These are phyloP conservation scores for Penicillium brasilianum DNA, from an alignment of 2,329 filamentous ascomycete species.

Conservation along the genomic window DNA sequence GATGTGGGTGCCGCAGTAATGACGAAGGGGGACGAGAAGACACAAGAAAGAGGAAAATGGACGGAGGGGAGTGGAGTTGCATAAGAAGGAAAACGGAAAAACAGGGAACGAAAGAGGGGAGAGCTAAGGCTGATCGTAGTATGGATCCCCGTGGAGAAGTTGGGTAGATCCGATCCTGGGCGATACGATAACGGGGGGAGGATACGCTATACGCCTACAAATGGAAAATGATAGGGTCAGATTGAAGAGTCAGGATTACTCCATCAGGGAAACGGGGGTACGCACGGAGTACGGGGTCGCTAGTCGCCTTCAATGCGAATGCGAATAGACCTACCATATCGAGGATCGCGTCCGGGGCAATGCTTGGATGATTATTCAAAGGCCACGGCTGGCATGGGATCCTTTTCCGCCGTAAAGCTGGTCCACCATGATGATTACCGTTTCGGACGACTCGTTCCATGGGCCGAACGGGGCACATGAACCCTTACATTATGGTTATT, in stretches of 20 bases:
- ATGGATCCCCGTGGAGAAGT: constrained; percentile 29
- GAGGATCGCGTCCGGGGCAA: not conserved
- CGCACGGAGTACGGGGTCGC: not conserved
- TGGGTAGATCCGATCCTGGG: constrained; percentile 18
- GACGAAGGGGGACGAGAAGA: not conserved
- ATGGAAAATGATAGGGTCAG: not conserved
- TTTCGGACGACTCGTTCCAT: not conserved
- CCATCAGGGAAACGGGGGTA: not conserved
- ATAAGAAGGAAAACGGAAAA: constrained; percentile 27
- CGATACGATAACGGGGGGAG: constrained; percentile 17
- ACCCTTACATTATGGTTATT: not conserved
- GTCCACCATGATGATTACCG: not conserved
- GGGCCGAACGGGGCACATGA: not conserved
- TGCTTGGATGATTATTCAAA: too few relatives aligned
- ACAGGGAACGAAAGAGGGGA: constrained; percentile 30
- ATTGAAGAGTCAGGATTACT: too few relatives aligned
- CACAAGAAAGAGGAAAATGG: constrained; percentile 13
- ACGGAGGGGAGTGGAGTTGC: constrained; percentile 20
- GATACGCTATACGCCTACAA: not conserved
- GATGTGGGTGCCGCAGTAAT: not conserved
- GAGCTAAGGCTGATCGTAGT: constrained; percentile 30
- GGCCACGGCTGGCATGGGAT: too few relatives aligned
- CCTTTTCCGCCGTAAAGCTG: too few relatives aligned
- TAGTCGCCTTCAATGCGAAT: not conserved
- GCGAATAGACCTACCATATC: not conserved